phyloP scores from a whole-genome alignment of 2,329 filamentous ascomycete genomes.

The Penicillium sp. region DNA sequence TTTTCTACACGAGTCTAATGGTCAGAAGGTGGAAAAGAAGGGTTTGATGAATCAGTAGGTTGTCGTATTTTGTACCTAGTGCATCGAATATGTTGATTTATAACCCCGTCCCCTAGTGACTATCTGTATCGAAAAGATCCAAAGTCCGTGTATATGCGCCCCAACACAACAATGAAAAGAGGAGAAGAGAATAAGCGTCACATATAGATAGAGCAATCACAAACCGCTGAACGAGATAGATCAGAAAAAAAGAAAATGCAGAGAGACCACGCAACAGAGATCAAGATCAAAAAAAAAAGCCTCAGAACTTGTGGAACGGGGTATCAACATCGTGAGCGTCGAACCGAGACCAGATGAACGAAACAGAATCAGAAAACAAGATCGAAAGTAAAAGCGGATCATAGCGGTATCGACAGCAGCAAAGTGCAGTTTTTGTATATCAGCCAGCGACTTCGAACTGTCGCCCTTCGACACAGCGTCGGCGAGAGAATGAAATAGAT shows the following conservation, averaged over 20 bases:
- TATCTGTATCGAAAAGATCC: slow-evolving; percentile 22
- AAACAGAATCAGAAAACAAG: slow-evolving; percentile 13
- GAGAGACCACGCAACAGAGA: slow-evolving; percentile 9
- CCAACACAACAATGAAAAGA: slow-evolving; percentile 16
- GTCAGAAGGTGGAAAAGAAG: background rate
- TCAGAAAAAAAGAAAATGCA: slow-evolving; percentile 24
- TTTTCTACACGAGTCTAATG: background rate
- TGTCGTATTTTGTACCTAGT: slow-evolving; percentile 25
- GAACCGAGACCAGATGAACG: slow-evolving; percentile 22
- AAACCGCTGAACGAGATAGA: slow-evolving; percentile 26
- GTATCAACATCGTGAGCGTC: slow-evolving; percentile 33
- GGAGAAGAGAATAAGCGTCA: slow-evolving; percentile 8
- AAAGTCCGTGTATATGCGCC: slow-evolving; percentile 22
- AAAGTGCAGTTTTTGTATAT: slow-evolving; percentile 22
- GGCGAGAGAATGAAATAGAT: slow-evolving; percentile 18
- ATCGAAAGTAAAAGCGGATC: slow-evolving; percentile 8
- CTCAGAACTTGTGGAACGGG: slow-evolving; percentile 19
- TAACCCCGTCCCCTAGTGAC: slow-evolving; percentile 16
- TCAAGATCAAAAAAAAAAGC: slow-evolving; percentile 11
- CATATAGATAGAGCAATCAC: slow-evolving; percentile 25
- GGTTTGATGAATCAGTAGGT: slow-evolving; percentile 8
- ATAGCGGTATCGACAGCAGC: background rate
- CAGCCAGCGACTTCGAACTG: slow-evolving; percentile 22
- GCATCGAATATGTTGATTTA: slow-evolving; percentile 15
- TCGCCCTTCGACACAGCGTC: slow-evolving; percentile 32